A percentile compares a stretch with the other conserved stretches of the same genome.
These are phyloP conservation scores for Gracilaria caudata DNA, from an alignment of 23 red algal genomes.

Conservation along the genomic window DNA sequence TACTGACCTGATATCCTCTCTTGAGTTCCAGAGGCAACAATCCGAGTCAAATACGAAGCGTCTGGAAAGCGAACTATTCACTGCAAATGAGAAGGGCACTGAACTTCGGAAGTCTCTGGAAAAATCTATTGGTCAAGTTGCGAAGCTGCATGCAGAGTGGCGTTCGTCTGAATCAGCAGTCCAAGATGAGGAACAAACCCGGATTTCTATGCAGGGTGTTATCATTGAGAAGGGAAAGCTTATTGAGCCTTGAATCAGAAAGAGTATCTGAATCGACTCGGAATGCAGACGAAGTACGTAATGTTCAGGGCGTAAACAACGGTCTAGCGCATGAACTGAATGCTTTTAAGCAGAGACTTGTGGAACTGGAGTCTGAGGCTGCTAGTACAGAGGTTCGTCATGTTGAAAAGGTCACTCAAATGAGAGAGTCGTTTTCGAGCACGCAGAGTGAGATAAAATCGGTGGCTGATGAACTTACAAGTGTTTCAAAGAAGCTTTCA, in stretches of 20 bases:
- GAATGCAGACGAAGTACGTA: neutral
- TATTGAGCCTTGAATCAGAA: neutral
- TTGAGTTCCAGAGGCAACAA: neutral
- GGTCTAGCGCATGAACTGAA: neutral
- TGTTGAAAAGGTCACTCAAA: neutral
- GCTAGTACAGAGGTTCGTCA: neutral
- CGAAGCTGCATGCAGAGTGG: neutral
- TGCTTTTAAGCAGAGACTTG: neutral
- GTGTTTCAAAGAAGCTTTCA: neutral
- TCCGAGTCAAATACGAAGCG: neutral
- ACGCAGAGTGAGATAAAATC: neutral
- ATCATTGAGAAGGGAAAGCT: neutral
- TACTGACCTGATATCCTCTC: constrained; percentile 3
- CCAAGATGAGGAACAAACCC: neutral
- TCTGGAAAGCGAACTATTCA: neutral
- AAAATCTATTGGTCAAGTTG: constrained; percentile 10
- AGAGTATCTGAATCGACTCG: neutral
- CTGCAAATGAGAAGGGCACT: constrained; percentile 7
- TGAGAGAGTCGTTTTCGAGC: neutral
- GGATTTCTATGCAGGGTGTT: constrained; percentile 11
- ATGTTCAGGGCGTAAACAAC: neutral
- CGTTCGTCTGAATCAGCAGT: constrained; percentile 12
- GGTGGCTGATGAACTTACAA: neutral
- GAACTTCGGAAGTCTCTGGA: constrained; percentile 14
- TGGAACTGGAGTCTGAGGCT: neutral